Base-by-base conservation (phyloP, 139 green algal genomes). In the Haematococcus sp. region DNA sequence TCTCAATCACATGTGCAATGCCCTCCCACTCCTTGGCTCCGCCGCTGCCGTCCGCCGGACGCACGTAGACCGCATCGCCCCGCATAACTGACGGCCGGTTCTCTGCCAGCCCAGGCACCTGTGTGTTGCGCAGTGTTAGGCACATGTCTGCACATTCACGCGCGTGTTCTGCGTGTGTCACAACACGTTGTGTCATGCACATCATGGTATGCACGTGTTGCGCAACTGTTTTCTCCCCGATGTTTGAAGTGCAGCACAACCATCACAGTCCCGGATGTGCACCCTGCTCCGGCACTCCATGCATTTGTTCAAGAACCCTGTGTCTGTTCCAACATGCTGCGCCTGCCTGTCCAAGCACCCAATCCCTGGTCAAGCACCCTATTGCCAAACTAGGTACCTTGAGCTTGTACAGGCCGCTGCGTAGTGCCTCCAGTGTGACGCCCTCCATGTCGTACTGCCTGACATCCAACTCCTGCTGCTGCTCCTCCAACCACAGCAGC, bases 381-480 rank as follows among this genome's bases (percentile, higher is more conserved):
- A n/a, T n/a, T n/a, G n/a, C n/a, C n/a, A n/a, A n/a, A 15, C 33
- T 7, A 11, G 7, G 40, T 49, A 81, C 75, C 75, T 76, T 0
- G 20, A 84, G 74, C 63, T 0, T 20, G 35, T 60, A 30, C 59
- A 16, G 31, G 25, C 32, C 54, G 25, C 52, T 40, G 27, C 4
- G 27, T 13, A 0, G 56, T 17, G 19, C 3, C 16, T 23, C 19
- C 20, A 40, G 20, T 0, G 2, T 1, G 44, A 52, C 63, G 1
- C 3, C 58, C n/a, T 49, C 25, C 46, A 87, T 82, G 67, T 87
- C 82, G 52, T 87, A 87, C 52, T 60, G 11, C 19, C 71, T 65
- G 13, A 87, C 51, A 52, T 87, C 82, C 34, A 82, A 44, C 75
- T 87, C 77, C 17, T 83, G 75, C 60, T 87, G 82, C 71, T 84